Percentiles rank a stretch among this genome's conserved stretches.
Conservation (phyloP, 805 yeast genomes). For the Ogataea paradorogensis region DNA sequence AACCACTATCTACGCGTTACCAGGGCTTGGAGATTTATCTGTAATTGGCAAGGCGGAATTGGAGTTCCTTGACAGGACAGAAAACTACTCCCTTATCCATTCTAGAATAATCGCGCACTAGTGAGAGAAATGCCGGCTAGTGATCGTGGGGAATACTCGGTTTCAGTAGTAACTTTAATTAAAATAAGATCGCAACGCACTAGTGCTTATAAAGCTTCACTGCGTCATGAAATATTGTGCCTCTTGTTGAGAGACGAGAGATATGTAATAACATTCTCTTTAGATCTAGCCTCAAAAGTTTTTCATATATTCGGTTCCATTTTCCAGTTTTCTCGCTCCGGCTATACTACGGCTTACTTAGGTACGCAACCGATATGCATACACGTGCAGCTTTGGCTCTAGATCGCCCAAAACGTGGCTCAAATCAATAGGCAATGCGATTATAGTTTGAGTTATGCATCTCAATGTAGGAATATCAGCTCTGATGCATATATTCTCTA, state of each 20-base stretch:
- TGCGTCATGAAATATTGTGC: neutral
- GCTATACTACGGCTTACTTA: too few relatives aligned
- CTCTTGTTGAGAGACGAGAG: neutral
- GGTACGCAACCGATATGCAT: neutral
- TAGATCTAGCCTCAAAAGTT: neutral
- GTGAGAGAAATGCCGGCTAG: too few relatives aligned
- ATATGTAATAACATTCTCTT: neutral
- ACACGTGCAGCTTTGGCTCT: neutral
- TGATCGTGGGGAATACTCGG: too few relatives aligned
- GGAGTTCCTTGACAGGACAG: too few relatives aligned
- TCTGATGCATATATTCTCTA: slow-evolving; percentile 2
- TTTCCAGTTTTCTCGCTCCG: neutral
- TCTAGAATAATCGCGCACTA: too few relatives aligned
- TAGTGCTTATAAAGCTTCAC: neutral
- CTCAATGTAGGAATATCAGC: neutral
- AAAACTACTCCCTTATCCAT: too few relatives aligned
- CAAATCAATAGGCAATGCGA: neutral
- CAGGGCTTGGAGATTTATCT: neutral
- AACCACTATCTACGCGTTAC: neutral
- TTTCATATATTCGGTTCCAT: neutral
- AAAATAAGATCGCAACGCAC: too few relatives aligned
- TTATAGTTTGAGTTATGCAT: slow-evolving; percentile 1
- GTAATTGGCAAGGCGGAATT: too few relatives aligned
- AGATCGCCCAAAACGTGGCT: neutral
- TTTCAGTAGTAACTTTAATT: too few relatives aligned